Evolutionary conservation across 306 rosid species (phyloP).

Genomic region (Cucurbita argyrosperma): DNA sequence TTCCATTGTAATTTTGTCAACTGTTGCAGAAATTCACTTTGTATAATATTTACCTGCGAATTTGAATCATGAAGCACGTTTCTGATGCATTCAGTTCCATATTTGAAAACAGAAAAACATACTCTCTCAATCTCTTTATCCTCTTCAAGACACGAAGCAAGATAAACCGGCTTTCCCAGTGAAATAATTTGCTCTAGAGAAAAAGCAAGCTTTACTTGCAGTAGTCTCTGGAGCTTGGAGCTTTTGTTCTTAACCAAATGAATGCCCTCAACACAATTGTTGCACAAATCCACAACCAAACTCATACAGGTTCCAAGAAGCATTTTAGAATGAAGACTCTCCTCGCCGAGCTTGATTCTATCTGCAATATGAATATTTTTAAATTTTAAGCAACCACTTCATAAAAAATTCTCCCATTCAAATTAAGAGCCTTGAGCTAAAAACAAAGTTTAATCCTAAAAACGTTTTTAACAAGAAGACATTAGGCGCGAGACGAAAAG

Average conservation of each 20-base stretch:
- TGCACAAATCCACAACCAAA: conserved; percentile 39
- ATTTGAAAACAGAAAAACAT: conserved; percentile 25
- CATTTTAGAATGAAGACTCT: conserved; percentile 23
- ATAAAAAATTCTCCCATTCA: neutral
- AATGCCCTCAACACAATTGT: conserved; percentile 54
- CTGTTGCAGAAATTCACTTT: neutral
- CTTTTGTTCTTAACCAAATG: conserved; percentile 42
- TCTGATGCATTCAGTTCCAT: conserved; percentile 49
- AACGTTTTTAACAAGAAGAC: neutral
- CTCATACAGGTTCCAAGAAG: conserved; percentile 54
- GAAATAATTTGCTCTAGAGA: conserved; percentile 60
- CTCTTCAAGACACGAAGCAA: conserved; percentile 24
- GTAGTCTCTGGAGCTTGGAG: conserved; percentile 24
- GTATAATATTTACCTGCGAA: conserved; percentile 39
- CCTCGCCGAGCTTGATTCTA: conserved; percentile 32
- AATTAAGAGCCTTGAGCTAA: neutral
- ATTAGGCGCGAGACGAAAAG: neutral
- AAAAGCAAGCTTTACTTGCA: conserved; percentile 69
- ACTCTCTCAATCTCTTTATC: conserved; percentile 21
- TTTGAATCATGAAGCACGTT: conserved; percentile 49
- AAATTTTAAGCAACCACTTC: conserved; percentile 7
- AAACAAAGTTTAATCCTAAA: neutral
- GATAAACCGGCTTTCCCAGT: conserved; percentile 48
- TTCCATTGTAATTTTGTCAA: conserved; percentile 7
- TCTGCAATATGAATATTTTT: conserved; percentile 34